phyloP scores from a whole-genome alignment of 495 filamentous ascomycete species.

The Penicillium simplicissimum region DNA sequence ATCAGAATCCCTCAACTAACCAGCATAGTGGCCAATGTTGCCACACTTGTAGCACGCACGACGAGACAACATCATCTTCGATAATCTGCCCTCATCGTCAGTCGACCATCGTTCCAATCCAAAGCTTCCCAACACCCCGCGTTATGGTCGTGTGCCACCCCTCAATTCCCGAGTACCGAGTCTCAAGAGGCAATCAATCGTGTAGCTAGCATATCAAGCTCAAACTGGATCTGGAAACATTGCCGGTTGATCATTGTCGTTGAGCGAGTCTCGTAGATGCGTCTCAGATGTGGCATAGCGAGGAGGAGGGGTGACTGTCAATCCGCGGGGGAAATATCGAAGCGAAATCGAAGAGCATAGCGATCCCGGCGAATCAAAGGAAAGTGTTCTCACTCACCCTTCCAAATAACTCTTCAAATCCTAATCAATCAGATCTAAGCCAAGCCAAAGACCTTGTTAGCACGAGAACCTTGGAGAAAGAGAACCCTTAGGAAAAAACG shows the following conservation, averaged over 20 bases:
- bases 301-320: constrained; percentile 12
- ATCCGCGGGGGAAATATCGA: constrained; percentile 14
- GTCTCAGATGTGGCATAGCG: constrained; percentile 9
- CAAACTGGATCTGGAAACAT: neutral
- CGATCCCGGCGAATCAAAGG: neutral
- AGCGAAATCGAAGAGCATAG: neutral
- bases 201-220: neutral
- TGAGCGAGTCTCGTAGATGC: neutral
- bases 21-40: constrained; percentile 97
- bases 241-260: neutral
- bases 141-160: constrained; percentile 3
- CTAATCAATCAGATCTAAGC: constrained; percentile 17
- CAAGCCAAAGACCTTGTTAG: constrained; percentile 25
- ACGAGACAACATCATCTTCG: constrained; percentile 91
- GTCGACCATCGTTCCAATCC: constrained; percentile 6
- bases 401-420: constrained; percentile 19
- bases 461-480: constrained; percentile 37
- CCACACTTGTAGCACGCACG: constrained; percentile 99
- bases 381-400: constrained; percentile 33
- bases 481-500: neutral
- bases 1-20: constrained; percentile 43
- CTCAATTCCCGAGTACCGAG: constrained; percentile 4
- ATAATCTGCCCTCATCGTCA: constrained; percentile 27
- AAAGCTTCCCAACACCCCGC: neutral
- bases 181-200: neutral